A percentile compares a stretch with the other conserved stretches of the same genome.
phyloP scores from a whole-genome alignment of 2,329 filamentous ascomycete genomes.

The Diaporthe eres region DNA sequence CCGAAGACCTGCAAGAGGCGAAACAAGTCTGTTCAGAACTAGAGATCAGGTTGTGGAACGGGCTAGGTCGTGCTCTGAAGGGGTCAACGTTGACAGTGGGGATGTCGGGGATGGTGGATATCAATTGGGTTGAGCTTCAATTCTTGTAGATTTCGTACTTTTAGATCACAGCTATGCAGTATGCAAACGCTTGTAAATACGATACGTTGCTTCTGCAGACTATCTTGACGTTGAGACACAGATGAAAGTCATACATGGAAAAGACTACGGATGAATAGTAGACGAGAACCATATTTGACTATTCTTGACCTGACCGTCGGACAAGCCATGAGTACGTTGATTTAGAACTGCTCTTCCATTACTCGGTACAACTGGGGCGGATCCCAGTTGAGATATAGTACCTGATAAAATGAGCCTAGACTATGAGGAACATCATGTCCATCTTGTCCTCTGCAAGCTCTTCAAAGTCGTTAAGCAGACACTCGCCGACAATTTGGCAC shows the following conservation, averaged over 20 bases:
- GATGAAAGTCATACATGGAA: background rate
- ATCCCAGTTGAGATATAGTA: background rate
- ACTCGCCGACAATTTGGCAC: conserved; percentile 7
- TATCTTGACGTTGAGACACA: background rate
- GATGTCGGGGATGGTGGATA: background rate
- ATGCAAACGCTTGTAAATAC: conserved; percentile 3
- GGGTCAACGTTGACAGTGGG: background rate
- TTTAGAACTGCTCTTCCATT: no score
- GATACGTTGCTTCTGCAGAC: background rate
- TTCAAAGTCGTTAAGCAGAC: background rate
- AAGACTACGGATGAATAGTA: background rate
- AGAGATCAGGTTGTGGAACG: background rate
- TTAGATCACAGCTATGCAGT: background rate
- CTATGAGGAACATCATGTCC: background rate
- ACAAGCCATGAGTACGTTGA: no score
- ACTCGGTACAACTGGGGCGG: no score
- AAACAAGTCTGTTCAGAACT: background rate
- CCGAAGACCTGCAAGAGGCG: conserved; percentile 18
- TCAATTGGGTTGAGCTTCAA: background rate
- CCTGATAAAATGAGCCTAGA: background rate
- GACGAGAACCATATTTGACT: no score
- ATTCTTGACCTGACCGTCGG: no score
- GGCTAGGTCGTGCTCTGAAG: background rate
- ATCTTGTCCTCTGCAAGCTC: background rate
- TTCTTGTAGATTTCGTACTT: conserved; percentile 7